A percentile compares a stretch with the other conserved stretches of the same genome.
Conservation (phyloP, 148 eudicot species). For the Rhododendron henanense region DNA sequence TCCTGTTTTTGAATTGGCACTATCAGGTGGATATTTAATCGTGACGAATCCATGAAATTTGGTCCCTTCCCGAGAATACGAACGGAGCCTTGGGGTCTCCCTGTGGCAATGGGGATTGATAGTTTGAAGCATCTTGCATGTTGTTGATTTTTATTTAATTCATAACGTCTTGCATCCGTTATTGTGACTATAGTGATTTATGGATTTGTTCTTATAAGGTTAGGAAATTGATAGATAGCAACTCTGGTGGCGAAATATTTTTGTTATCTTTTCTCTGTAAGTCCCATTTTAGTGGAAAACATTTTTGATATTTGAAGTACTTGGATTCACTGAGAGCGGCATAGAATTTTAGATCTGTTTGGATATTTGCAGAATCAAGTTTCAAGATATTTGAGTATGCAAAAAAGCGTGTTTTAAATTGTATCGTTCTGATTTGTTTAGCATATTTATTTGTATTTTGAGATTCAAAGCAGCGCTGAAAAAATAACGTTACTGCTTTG, state of each 20-base stretch:
- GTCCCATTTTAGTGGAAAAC: slow-evolving; percentile 5
- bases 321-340: slow-evolving; percentile 95
- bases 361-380: slow-evolving; percentile 98
- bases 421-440: not conserved
- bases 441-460: not conserved
- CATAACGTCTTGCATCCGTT: not conserved
- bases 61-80: not conserved
- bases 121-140: slow-evolving; percentile 1
- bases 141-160: not conserved
- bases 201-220: not conserved
- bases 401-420: slow-evolving; percentile 64
- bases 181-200: not conserved
- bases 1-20: too few species aligned
- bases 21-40: not conserved
- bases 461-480: not conserved
- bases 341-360: slow-evolving; percentile 96
- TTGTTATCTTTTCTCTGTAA: not conserved
- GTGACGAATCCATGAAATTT: not conserved
- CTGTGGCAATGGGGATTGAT: not conserved
- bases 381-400: slow-evolving; percentile 93
- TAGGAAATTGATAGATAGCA: not conserved
- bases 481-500: not conserved
- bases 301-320: slow-evolving; percentile 79
- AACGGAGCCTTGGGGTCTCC: not conserved
- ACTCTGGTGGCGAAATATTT: not conserved